A percentile compares a stretch with the other conserved stretches of the same genome.
Conservation (phyloP, 345 rosid genomes). For the Corymbia maculata region DNA sequence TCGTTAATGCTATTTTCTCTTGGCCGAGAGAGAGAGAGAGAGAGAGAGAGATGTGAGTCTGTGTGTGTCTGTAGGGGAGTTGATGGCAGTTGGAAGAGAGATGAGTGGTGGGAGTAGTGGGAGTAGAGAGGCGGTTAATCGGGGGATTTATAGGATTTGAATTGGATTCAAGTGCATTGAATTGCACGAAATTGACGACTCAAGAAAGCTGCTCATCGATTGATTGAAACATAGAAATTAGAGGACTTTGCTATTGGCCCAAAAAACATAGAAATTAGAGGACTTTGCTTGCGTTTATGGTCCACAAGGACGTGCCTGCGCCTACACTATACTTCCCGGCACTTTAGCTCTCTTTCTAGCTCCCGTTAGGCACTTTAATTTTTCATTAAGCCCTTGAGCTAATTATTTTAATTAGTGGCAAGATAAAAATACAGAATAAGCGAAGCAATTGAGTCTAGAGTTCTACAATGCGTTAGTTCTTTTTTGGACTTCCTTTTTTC, state of each 20-base stretch:
- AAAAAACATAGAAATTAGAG: neutral
- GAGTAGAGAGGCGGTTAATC: neutral
- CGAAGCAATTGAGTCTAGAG: fast-evolving
- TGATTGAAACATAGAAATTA: neutral
- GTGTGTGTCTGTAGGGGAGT: neutral
- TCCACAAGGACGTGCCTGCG: neutral
- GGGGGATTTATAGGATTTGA: neutral
- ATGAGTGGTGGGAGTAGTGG: neutral
- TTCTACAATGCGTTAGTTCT: neutral
- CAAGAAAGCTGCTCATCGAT: neutral
- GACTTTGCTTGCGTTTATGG: neutral
- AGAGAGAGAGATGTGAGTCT: neutral
- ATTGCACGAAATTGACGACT: neutral
- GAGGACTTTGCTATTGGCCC: neutral
- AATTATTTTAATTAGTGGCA: neutral
- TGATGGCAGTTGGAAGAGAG: neutral
- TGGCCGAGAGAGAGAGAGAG: neutral
- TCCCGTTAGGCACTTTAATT: neutral
- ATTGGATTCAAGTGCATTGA: neutral
- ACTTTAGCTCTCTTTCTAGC: neutral
- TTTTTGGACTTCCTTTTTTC: neutral
- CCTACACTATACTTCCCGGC: neutral
- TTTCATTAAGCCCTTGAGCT: neutral
- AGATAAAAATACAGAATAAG: neutral
- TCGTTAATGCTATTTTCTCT: neutral